Evolutionary conservation across 2,329 filamentous ascomycete genomes (phyloP).

Genomic region (Venturia aucupariae): DNA sequence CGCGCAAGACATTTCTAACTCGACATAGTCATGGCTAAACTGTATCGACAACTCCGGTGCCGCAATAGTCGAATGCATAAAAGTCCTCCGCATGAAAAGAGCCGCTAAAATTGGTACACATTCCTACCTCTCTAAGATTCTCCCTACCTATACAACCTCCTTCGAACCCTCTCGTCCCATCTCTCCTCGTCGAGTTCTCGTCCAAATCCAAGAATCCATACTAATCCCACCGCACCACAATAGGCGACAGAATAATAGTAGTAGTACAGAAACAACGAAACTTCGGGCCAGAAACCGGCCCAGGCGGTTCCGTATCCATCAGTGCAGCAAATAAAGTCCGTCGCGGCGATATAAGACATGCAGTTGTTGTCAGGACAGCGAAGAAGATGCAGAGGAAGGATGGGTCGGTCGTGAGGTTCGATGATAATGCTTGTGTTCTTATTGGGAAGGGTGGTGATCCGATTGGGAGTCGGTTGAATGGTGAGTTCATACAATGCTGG

Average conservation of each 20-base stretch:
- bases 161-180: background rate
- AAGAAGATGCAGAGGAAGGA: conserved; percentile 83
- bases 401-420: conserved; percentile 84
- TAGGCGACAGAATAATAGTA: conserved; percentile 92
- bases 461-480: conserved; percentile 84
- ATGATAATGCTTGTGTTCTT: conserved; percentile 95
- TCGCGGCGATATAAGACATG: conserved; percentile 91
- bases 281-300: conserved; percentile 61
- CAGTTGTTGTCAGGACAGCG: conserved; percentile 82
- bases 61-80: conserved; percentile 90
- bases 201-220: background rate
- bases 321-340: conserved; percentile 84
- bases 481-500: conserved; percentile 30
- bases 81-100: conserved; percentile 83
- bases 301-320: conserved; percentile 61
- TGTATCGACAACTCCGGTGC: conserved; percentile 99
- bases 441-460: conserved; percentile 96
- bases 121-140: background rate
- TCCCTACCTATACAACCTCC: background rate
- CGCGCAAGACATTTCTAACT: background rate
- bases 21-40: conserved; percentile 77
- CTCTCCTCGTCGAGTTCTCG: background rate
- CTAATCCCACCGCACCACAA: conserved; percentile 9
- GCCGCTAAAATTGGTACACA: conserved; percentile 74
- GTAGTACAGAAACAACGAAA: conserved; percentile 94